phyloP scores from a whole-genome alignment of 768 basidiomycete genomes.

The Russula earlei region DNA sequence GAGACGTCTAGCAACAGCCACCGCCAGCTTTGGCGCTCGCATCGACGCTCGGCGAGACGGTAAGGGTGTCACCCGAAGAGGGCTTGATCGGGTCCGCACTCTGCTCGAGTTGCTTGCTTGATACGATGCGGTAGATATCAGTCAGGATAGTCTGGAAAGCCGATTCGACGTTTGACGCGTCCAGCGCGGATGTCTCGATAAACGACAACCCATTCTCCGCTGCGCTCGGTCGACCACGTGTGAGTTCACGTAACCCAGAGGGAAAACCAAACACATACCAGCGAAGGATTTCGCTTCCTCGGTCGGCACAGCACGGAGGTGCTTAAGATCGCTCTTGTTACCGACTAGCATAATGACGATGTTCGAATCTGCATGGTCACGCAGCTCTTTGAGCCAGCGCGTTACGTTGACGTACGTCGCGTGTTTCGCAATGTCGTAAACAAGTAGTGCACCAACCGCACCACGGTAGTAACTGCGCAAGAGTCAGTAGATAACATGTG shows the following conservation, averaged over 20 bases:
- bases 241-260: not conserved
- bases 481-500: not conserved
- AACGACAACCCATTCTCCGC: slow-evolving; percentile 89
- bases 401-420: slow-evolving; percentile 90
- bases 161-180: slow-evolving; percentile 95
- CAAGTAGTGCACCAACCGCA: slow-evolving; percentile 85
- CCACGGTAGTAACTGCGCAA: slow-evolving; percentile 85
- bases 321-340: slow-evolving; percentile 99
- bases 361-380: slow-evolving; percentile 89
- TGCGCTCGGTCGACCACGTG: not conserved
- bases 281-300: slow-evolving; percentile 94
- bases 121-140: slow-evolving; percentile 96
- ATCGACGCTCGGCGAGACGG: slow-evolving; percentile 69
- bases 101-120: slow-evolving; percentile 89
- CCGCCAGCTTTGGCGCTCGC: slow-evolving; percentile 44
- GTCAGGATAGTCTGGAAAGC: slow-evolving; percentile 97
- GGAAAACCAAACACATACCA: slow-evolving; percentile 40
- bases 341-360: slow-evolving; percentile 95
- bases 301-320: slow-evolving; percentile 89
- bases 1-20: slow-evolving; percentile 49
- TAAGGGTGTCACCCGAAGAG: slow-evolving; percentile 75
- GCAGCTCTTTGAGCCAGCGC: slow-evolving; percentile 94
- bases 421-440: slow-evolving; percentile 92
- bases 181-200: slow-evolving; percentile 99
- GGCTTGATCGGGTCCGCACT: slow-evolving; percentile 69